Base-by-base conservation (phyloP, 805 yeast genomes). In the Candida multigemmis region DNA sequence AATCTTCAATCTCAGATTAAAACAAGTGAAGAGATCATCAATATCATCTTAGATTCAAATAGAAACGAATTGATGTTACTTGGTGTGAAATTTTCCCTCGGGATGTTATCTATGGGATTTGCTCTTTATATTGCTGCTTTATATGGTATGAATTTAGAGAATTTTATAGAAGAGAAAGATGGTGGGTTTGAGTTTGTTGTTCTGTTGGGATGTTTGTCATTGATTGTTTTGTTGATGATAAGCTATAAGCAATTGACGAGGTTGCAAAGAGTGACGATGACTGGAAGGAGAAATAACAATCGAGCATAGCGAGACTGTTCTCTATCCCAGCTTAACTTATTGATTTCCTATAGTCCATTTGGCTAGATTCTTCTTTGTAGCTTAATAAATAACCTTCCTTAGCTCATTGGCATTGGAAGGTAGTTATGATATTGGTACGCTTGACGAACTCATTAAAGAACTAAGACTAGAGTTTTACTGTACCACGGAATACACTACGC, bases 91-190 rank as follows among this genome's bases (percentile, higher is more conserved):
- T 84, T 85, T 48, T 77, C 91, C 26, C 75, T 85, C 14, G 91
- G 94, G 0, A 65, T 93, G 31, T 57, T 91, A 19, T 78, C 94
- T 3, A 60, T 87, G 43, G 94, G 94, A 2, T 71, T 77, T 10
- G 79, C 91, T 1, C 59, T 93, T 24, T 83, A 82, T 38, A 48
- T 84, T 10, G 91, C 94, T 2, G 80, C 96, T 0, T 59, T 85
- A 7, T 91, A 87, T 51, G 99, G 99, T 19, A 91, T 91, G 98
- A 91, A 91, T 53, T 60, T 91, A 49, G 84, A 81, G 44, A 91
- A 89, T 53, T 86, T 82, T 46, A 77, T 91, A 13, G 99, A 91
- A 48, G 94, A 86, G 31, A 59, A 75, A 2, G 68, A 70, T 30
- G 65, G 68, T 36, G 96, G 96, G 17, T 82, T 85, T 46, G 60